Conservation (phyloP, 2,329 filamentous ascomycete genomes). For the Pseudogymnoascus sp. region DNA sequence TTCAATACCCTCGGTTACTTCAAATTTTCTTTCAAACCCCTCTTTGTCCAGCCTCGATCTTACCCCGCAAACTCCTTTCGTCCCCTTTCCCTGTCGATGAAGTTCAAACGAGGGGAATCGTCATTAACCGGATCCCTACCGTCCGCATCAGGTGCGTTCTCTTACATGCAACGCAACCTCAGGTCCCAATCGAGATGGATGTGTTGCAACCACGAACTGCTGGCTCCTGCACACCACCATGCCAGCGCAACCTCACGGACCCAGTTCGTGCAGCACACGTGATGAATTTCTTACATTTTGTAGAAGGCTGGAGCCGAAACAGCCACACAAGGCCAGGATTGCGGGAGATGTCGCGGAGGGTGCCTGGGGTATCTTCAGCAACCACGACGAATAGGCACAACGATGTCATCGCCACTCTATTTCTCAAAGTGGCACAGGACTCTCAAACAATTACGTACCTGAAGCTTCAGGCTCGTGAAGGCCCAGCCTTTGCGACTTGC, state of each 20-base stretch:
- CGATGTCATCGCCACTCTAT: conserved; percentile 5
- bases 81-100: neutral
- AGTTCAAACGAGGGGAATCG: neutral
- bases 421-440: neutral
- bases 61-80: neutral
- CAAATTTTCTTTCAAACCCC: neutral
- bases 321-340: neutral
- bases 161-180: neutral
- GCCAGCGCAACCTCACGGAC: neutral
- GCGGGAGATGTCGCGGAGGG: neutral
- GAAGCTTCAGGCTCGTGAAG: neutral
- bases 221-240: conserved; percentile 1
- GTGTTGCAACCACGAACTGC: neutral
- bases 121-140: neutral
- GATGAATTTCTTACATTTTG: neutral
- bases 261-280: neutral
- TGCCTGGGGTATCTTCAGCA: neutral
- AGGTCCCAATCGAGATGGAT: neutral
- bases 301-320: neutral
- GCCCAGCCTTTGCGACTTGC: neutral
- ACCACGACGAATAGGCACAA: neutral
- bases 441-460: neutral
- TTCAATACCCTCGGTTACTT: neutral
- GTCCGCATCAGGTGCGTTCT: neutral
- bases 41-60: neutral